Conservation (phyloP, 352 stramenopile genomes). For the Globisporangium emineosum region DNA sequence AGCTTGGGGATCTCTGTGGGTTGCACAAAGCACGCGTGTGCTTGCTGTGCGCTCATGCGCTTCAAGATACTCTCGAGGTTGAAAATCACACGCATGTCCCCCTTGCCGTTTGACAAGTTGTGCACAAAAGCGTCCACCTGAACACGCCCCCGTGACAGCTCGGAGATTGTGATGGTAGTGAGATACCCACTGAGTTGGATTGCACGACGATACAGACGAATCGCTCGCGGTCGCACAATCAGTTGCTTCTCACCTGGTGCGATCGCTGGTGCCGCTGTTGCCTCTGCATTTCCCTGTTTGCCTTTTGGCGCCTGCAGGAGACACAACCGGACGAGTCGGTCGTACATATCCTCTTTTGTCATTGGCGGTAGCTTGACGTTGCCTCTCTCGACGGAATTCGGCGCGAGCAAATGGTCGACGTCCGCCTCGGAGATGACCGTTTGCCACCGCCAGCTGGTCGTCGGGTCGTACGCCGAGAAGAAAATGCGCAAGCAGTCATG, state of each 20-base stretch:
- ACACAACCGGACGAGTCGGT: constrained; percentile 52
- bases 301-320: constrained; percentile 30
- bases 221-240: constrained; percentile 38
- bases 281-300: not conserved
- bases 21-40: constrained; percentile 31
- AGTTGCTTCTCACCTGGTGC: constrained; percentile 16
- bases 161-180: constrained; percentile 54
- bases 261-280: not conserved
- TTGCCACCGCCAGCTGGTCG: constrained; percentile 47
- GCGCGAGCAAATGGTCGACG: constrained; percentile 56
- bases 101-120: constrained; percentile 14
- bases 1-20: constrained; percentile 31
- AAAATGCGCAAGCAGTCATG: constrained; percentile 72
- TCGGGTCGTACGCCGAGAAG: constrained; percentile 65
- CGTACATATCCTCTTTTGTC: constrained; percentile 58
- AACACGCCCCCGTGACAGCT: constrained; percentile 54
- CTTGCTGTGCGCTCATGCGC: constrained; percentile 40
- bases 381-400: constrained; percentile 51
- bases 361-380: constrained; percentile 41
- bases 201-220: constrained; percentile 53
- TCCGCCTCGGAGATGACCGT: constrained; percentile 48
- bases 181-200: constrained; percentile 42
- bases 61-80: constrained; percentile 53
- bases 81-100: constrained; percentile 26
- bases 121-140: constrained; percentile 63